Evolutionary conservation across 306 rosid species (phyloP).

Genomic region (Cucurbita pepo): DNA sequence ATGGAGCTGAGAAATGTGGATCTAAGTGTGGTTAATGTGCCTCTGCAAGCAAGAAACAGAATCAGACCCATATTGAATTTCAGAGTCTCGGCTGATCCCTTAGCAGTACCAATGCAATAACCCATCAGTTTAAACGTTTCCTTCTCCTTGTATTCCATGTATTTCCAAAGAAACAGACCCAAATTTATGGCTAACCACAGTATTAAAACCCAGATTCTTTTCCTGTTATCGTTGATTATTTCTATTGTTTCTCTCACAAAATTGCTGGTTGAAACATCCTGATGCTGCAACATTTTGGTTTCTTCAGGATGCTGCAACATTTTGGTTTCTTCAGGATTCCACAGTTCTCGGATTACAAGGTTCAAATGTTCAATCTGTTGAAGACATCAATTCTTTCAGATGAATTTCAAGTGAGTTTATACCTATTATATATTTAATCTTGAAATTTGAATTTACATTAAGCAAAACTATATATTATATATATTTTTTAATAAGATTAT

Average conservation of each 20-base stretch:
- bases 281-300: not conserved
- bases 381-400: not conserved
- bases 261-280: conserved; percentile 18
- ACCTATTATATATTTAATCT: too few species aligned
- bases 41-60: conserved; percentile 42
- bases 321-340: not conserved
- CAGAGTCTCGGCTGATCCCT: conserved; percentile 47
- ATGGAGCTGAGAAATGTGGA: conserved; percentile 22
- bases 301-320: not conserved
- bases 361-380: conserved; percentile 49
- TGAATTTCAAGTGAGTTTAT: not conserved
- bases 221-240: conserved; percentile 20
- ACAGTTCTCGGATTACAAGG: conserved; percentile 11
- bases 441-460: too few species aligned
- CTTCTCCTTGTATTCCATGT: conserved; percentile 22
- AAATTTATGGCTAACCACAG: conserved; percentile 37
- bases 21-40: conserved; percentile 31
- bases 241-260: not conserved
- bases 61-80: conserved; percentile 48
- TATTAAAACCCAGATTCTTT: conserved; percentile 25
- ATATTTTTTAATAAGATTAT: too few species aligned
- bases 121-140: conserved; percentile 35
- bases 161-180: conserved; percentile 32
- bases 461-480: too few species aligned
- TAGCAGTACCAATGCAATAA: conserved; percentile 32